Evolutionary conservation across 306 rosid genomes (phyloP).

Genomic region (Macrotyloma uniflorum): DNA sequence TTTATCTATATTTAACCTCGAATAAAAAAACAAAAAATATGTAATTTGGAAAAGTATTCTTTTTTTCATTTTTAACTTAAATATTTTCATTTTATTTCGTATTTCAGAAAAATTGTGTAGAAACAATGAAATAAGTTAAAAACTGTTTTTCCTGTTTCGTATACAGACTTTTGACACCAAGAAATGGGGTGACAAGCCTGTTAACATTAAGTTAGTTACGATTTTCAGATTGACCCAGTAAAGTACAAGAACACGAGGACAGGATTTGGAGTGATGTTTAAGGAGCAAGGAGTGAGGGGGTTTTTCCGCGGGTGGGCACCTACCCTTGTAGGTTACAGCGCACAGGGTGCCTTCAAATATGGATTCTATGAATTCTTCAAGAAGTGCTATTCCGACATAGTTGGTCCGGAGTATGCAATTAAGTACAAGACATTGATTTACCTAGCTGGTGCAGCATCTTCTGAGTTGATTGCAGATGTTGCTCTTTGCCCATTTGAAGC

Average conservation of each 20-base stretch:
- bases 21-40: background rate
- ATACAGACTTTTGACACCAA: background rate
- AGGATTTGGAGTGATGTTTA: constrained; percentile 76
- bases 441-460: constrained; percentile 93
- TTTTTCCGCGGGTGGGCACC: constrained; percentile 95
- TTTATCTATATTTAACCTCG: too few species aligned
- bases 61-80: background rate
- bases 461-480: constrained; percentile 90
- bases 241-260: constrained; percentile 78
- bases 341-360: constrained; percentile 96
- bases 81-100: background rate
- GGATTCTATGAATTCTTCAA: constrained; percentile 88
- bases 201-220: background rate
- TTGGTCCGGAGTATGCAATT: constrained; percentile 83
- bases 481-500: constrained; percentile 97
- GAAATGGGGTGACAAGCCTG: background rate
- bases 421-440: constrained; percentile 96
- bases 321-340: constrained; percentile 85
- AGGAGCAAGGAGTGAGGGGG: constrained; percentile 85
- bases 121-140: background rate
- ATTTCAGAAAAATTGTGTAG: background rate
- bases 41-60: background rate
- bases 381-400: constrained; percentile 91
- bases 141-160: background rate
- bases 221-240: constrained; percentile 72